Conservation (phyloP, 129 eudicot genomes). For the Ambrosia artemisiifolia region DNA sequence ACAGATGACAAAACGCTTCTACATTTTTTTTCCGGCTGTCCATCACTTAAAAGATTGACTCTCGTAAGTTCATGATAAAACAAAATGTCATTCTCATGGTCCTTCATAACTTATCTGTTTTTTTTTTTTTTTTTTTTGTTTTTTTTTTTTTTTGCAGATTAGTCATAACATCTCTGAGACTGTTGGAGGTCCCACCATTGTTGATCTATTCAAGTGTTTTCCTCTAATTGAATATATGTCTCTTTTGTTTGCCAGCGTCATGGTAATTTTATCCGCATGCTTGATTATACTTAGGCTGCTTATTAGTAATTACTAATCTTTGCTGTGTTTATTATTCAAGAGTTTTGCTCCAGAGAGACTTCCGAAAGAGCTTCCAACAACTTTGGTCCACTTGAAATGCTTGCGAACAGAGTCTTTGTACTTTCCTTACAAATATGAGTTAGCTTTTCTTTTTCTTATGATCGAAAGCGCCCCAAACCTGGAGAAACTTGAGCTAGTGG, state of each 20-base stretch:
- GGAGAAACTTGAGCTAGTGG: slow-evolving; percentile 3
- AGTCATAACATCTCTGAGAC: neutral
- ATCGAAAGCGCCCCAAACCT: slow-evolving; percentile 3
- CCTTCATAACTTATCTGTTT: neutral
- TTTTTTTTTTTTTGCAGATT: neutral
- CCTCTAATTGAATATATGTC: neutral
- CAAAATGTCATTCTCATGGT: neutral
- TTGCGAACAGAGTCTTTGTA: neutral
- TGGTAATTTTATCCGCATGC: slow-evolving; percentile 10
- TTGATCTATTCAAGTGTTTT: slow-evolving; percentile 4
- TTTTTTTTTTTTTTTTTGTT: neutral
- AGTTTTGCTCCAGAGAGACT: neutral
- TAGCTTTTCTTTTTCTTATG: neutral
- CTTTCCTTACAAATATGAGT: neutral
- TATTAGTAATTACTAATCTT: neutral
- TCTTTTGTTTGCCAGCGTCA: neutral
- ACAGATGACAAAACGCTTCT: slow-evolving; percentile 3
- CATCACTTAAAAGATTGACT: slow-evolving; percentile 3
- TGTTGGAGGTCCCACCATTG: neutral
- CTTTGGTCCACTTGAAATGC: neutral
- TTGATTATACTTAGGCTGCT: neutral
- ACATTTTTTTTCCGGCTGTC: slow-evolving; percentile 1
- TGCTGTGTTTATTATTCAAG: neutral
- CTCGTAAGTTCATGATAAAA: neutral
- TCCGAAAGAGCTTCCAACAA: neutral